Evolutionary conservation across 306 rosid species (phyloP).

Genomic region (Rubus parviflorus): DNA sequence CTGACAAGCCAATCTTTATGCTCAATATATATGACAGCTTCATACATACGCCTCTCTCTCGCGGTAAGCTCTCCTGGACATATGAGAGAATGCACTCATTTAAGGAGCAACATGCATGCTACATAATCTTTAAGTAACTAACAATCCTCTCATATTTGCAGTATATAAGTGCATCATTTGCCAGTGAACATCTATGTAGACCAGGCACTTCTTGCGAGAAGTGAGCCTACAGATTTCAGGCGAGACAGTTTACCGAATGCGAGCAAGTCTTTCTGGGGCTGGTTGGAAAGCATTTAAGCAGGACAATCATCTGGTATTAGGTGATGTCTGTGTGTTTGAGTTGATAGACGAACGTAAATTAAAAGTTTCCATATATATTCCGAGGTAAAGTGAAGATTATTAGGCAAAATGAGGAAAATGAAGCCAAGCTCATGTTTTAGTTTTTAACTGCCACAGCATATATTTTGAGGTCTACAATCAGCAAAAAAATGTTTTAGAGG

Average conservation of each 20-base stretch:
- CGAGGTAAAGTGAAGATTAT: background rate
- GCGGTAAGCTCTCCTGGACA: background rate
- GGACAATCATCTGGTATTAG: constrained; percentile 18
- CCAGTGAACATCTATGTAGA: background rate
- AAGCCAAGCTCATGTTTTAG: no score
- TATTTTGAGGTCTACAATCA: no score
- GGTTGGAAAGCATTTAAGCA: constrained; percentile 33
- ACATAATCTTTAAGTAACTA: no score
- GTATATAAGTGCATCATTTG: background rate
- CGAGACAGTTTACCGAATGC: background rate
- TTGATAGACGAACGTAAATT: constrained; percentile 3
- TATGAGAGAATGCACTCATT: background rate
- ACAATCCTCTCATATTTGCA: background rate
- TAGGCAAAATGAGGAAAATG: background rate
- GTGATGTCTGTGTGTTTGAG: constrained; percentile 24
- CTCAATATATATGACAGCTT: background rate
- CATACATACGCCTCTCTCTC: background rate
- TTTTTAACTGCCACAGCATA: no score
- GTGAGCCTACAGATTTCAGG: background rate
- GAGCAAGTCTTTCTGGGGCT: background rate
- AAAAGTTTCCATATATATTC: constrained; percentile 9
- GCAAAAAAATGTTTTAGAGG: no score
- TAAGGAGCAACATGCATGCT: no score
- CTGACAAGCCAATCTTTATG: background rate
- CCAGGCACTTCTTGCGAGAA: background rate